Conservation (phyloP, 805 yeast species). For the Millerozyma acaciae region DNA sequence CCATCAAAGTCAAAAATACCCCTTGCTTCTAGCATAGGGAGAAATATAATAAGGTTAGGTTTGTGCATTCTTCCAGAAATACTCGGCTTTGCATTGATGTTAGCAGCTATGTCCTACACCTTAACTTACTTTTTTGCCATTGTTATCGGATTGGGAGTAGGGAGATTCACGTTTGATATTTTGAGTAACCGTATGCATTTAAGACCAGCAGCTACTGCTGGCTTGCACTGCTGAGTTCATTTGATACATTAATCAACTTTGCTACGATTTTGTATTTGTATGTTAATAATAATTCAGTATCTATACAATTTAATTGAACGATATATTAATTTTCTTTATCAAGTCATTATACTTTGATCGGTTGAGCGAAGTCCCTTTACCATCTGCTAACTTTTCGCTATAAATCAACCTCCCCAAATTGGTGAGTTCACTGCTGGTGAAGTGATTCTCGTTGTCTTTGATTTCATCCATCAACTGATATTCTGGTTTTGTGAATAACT, state of each 20-base stretch:
- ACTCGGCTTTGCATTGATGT: slow-evolving; percentile 70
- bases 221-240: slow-evolving; percentile 6
- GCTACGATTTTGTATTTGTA: not conserved
- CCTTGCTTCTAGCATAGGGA: slow-evolving; percentile 23
- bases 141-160: slow-evolving; percentile 63
- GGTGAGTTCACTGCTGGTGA: slow-evolving; percentile 42
- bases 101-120: slow-evolving; percentile 72
- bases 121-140: slow-evolving; percentile 70
- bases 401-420: slow-evolving; percentile 53
- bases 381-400: slow-evolving; percentile 40
- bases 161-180: slow-evolving; percentile 67
- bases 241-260: not conserved
- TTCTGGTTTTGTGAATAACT: slow-evolving; percentile 48
- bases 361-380: slow-evolving; percentile 35
- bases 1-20: slow-evolving; percentile 1
- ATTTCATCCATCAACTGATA: slow-evolving; percentile 42
- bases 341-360: slow-evolving; percentile 37
- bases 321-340: slow-evolving; percentile 21
- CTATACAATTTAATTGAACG: not conserved
- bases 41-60: slow-evolving; percentile 55
- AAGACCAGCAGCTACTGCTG: slow-evolving; percentile 8
- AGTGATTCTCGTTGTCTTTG: slow-evolving; percentile 29
- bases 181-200: slow-evolving; percentile 35
- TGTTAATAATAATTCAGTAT: not conserved
- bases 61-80: slow-evolving; percentile 60